Evolutionary conservation across 495 filamentous ascomycete species (phyloP).

Genomic region (Aspergillus egyptiacus): DNA sequence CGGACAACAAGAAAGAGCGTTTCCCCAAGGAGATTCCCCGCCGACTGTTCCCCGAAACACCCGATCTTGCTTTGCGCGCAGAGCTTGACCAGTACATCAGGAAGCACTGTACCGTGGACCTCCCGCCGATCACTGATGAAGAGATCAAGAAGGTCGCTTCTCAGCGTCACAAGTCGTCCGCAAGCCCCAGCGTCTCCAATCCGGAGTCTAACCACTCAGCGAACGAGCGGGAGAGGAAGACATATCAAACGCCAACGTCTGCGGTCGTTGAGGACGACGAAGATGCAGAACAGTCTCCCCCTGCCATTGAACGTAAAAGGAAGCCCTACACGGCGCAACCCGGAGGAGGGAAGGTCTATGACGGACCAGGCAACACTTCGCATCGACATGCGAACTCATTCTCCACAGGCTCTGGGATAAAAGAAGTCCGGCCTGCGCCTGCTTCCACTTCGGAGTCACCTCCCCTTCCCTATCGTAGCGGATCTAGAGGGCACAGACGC

Average conservation of each 20-base stretch:
- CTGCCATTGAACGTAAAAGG: constrained; percentile 53
- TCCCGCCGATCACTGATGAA: constrained; percentile 37
- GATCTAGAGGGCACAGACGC: constrained; percentile 17
- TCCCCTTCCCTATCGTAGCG: constrained; percentile 24
- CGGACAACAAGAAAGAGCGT: constrained; percentile 64
- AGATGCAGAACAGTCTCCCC: constrained; percentile 29
- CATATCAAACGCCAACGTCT: constrained; percentile 35
- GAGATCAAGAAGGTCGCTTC: constrained; percentile 31
- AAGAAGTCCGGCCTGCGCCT: constrained; percentile 18
- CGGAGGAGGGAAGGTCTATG: constrained; percentile 51
- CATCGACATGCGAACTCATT: constrained; percentile 28
- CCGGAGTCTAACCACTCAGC: constrained; percentile 25
- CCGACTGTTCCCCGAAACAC: constrained; percentile 57
- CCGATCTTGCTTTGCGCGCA: constrained; percentile 34
- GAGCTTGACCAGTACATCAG: constrained; percentile 40
- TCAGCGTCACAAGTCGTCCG: constrained; percentile 17
- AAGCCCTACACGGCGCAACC: constrained; percentile 55
- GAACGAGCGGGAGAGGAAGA: constrained; percentile 48
- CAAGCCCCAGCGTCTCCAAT: constrained; percentile 16
- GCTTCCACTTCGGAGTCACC: constrained; percentile 20
- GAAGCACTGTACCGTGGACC: constrained; percentile 44
- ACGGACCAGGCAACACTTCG: constrained; percentile 22
- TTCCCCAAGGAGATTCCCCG: constrained; percentile 76
- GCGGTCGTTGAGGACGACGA: constrained; percentile 40
- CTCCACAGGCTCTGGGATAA: constrained; percentile 21